Percentiles rank a stretch among this genome's conserved stretches.
Conservation (phyloP, 371 early-diverging fungal species). For the Dichotomocladium elegans region DNA sequence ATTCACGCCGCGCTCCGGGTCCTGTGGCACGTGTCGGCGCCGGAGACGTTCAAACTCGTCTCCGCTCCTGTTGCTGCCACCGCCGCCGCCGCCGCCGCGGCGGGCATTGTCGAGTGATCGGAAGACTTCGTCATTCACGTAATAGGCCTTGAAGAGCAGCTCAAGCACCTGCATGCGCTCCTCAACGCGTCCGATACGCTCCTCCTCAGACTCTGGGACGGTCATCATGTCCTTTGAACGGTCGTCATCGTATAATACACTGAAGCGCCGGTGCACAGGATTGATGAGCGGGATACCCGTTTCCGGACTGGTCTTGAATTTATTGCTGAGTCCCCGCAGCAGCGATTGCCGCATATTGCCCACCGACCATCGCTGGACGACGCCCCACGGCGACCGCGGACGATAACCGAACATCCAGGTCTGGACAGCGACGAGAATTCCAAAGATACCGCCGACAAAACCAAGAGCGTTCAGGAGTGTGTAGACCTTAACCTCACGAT, state of each 20-base stretch:
- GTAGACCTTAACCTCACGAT: conserved; percentile 47
- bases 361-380: conserved; percentile 47
- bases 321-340: conserved; percentile 29
- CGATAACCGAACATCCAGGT: conserved; percentile 50
- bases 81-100: no score
- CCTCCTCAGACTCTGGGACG: conserved; percentile 15
- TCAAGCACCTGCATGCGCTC: conserved; percentile 35
- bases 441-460: conserved; percentile 50
- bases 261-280: conserved; percentile 45
- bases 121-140: conserved; percentile 33
- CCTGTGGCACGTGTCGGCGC: no score
- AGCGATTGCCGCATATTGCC: conserved; percentile 43
- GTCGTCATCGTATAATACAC: conserved; percentile 13
- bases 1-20: no score
- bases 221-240: background rate
- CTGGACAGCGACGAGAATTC: conserved; percentile 36
- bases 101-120: conserved; percentile 20
- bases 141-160: conserved; percentile 29
- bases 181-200: conserved; percentile 29
- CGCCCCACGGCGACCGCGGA: conserved; percentile 49
- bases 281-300: conserved; percentile 44
- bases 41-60: no score
- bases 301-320: conserved; percentile 33
- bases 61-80: no score
- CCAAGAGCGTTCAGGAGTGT: conserved; percentile 45